Percentiles rank a stretch among this genome's conserved stretches.
Conservation (phyloP, 2,329 filamentous ascomycete genomes). For the Cryphonectria naterciae region DNA sequence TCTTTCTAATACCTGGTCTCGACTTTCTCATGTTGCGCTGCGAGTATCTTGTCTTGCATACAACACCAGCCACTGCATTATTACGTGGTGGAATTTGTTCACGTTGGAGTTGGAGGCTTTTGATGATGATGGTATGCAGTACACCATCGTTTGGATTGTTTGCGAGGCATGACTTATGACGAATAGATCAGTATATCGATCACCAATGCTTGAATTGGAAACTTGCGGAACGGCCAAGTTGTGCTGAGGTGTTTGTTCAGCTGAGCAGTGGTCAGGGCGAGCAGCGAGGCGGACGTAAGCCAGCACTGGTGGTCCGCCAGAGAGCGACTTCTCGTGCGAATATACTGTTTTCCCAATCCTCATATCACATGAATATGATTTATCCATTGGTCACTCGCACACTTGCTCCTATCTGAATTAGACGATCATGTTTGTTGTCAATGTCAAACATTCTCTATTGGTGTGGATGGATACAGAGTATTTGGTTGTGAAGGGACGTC, state of each 20-base stretch:
- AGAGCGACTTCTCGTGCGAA: neutral
- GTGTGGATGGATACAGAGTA: neutral
- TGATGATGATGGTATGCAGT: conserved; percentile 5
- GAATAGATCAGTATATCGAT: neutral
- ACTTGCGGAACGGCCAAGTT: neutral
- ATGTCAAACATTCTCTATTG: neutral
- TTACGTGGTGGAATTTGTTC: conserved; percentile 8
- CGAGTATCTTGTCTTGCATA: conserved; percentile 3
- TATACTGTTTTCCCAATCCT: neutral
- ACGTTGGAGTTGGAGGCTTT: conserved; percentile 3
- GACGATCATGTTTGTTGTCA: neutral
- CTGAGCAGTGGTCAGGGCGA: neutral
- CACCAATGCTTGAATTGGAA: neutral
- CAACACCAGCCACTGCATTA: conserved; percentile 2
- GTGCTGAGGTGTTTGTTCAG: neutral
- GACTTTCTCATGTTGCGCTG: conserved; percentile 1
- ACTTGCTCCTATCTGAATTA: neutral
- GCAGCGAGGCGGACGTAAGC: neutral
- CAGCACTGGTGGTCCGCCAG: neutral
- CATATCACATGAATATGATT: neutral
- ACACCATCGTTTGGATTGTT: conserved; percentile 9
- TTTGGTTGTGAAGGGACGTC: neutral
- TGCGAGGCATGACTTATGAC: conserved; percentile 4
- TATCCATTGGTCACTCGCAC: neutral
- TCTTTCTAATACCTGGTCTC: neutral